These are phyloP conservation scores for Cladobotryum protrusum DNA, from an alignment of 2,329 filamentous ascomycete genomes.

Conservation along the genomic window DNA sequence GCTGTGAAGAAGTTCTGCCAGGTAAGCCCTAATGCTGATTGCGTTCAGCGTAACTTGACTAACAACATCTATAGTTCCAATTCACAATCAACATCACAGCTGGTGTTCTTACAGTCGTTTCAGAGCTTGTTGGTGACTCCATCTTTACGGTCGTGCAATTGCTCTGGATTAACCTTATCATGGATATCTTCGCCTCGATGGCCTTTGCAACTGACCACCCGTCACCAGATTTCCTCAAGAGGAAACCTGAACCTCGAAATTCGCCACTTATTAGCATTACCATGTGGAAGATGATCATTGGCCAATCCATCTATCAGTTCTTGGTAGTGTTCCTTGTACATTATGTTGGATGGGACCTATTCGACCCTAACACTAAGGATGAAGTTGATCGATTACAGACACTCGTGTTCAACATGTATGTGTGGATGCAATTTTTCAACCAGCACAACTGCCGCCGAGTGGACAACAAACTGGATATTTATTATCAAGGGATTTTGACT, in stretches of 20 bases:
- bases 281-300: slow-evolving; percentile 90
- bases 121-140: slow-evolving; percentile 49
- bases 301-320: slow-evolving; percentile 72
- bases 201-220: slow-evolving; percentile 57
- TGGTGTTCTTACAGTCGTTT: slow-evolving; percentile 57
- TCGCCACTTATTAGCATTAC: slow-evolving; percentile 65
- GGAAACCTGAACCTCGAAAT: slow-evolving; percentile 67
- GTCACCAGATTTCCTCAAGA: slow-evolving; percentile 48
- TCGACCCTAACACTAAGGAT: slow-evolving; percentile 41
- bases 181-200: slow-evolving; percentile 63
- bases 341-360: slow-evolving; percentile 52
- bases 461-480: slow-evolving; percentile 75
- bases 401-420: slow-evolving; percentile 78
- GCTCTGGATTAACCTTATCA: slow-evolving; percentile 63
- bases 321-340: slow-evolving; percentile 52
- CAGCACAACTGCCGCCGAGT: slow-evolving; percentile 72
- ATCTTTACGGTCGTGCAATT: slow-evolving; percentile 59
- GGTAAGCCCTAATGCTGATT: slow-evolving; percentile 19
- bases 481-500: slow-evolving; percentile 64
- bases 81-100: slow-evolving; percentile 66
- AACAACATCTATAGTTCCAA: slow-evolving; percentile 39
- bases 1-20: slow-evolving; percentile 60
- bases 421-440: slow-evolving; percentile 90
- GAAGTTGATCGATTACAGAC: slow-evolving; percentile 44
- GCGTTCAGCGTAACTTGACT: neutral